Conservation (phyloP, 768 basidiomycete genomes). For the Pulveroboletus sp. region DNA sequence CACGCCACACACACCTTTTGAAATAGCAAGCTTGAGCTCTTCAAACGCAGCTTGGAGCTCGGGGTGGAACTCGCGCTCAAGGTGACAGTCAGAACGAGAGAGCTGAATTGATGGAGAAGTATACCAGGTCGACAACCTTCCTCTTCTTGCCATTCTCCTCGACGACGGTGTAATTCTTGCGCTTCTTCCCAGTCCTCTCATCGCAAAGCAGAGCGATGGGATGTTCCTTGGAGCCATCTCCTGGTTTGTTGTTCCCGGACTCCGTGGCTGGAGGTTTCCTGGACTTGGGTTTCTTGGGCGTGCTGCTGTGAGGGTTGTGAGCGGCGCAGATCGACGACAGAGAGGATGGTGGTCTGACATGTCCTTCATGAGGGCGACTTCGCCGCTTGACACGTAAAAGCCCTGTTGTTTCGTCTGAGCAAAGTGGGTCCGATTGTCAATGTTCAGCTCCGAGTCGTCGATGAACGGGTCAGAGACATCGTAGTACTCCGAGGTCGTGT, state of each 20-base stretch:
- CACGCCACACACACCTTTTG: slow-evolving; percentile 40
- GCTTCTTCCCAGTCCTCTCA: slow-evolving; percentile 43
- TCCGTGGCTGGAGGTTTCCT: slow-evolving; percentile 40
- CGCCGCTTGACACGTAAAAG: slow-evolving; percentile 87
- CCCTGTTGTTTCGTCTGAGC: slow-evolving; percentile 90
- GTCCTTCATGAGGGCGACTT: slow-evolving; percentile 82
- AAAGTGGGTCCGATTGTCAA: slow-evolving; percentile 88
- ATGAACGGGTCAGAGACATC: slow-evolving; percentile 92
- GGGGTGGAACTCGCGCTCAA: slow-evolving; percentile 63
- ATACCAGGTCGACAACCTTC: slow-evolving; percentile 62
- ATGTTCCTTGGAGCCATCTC: slow-evolving; percentile 45
- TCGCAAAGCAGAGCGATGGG: slow-evolving; percentile 44
- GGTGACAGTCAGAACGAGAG: not conserved
- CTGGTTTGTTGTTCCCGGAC: slow-evolving; percentile 23
- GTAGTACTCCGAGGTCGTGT: slow-evolving; percentile 69
- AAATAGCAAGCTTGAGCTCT: slow-evolving; percentile 55
- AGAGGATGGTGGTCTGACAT: slow-evolving; percentile 38
- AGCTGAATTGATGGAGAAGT: slow-evolving; percentile 11
- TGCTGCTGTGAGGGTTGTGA: slow-evolving; percentile 33
- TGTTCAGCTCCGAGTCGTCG: slow-evolving; percentile 89
- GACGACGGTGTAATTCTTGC: slow-evolving; percentile 49
- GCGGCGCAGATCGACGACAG: not conserved
- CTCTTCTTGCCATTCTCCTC: slow-evolving; percentile 65
- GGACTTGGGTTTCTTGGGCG: slow-evolving; percentile 70
- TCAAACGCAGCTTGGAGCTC: slow-evolving; percentile 60